Base-by-base conservation (phyloP, 2,329 filamentous ascomycete genomes). In the Atkinsonella hypoxylon region DNA sequence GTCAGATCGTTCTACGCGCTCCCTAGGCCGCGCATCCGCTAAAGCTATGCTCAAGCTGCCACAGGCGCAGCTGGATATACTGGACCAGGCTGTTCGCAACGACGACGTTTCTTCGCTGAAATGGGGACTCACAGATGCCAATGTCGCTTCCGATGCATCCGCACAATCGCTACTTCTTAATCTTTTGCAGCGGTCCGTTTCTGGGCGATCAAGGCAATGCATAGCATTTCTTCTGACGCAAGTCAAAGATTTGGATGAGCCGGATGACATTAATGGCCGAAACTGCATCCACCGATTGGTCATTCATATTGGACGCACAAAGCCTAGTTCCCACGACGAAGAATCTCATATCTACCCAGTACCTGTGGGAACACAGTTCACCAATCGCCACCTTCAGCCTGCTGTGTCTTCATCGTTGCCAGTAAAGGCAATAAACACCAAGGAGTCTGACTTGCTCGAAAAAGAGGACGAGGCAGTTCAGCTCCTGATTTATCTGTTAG, bases 231-330 rank as follows among this genome's bases (percentile, higher is more conserved):
- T 97, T 1, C 67, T 98, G 2, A 69, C 73, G 11, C 77, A 82
- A 41, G 75, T 93, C 48, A 77, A 81, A 43, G 82, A 79, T 1
- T 75, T 97, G 2, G 83, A 95, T 47, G 90, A 95, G 62, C 79
- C 86, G 2, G 87, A 95, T 58, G 93, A 97, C 62, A 89, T 98
- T 62, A 95, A 97, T 67, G 83, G 85, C 59, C 84, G 93, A 12
- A 98, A 96, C 64, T 93, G 89, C 64, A 81, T 98, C 46, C 93
- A 98, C 64, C 83, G 93, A 9, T 74, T 97, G 2, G 85, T 98
- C 41, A 94, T 97, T 53, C 84, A 90, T 18, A 94, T 96, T 58
- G 90, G 91, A 17, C 82, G 91, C 46, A 82, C 84, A n/a, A 78
- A 79, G 55, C 71, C 72, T 1, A 62, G 67, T 0, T 65, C 67